Base-by-base conservation (phyloP, 2,329 filamentous ascomycete species). In the Arthrobotrys sphaeroides region DNA sequence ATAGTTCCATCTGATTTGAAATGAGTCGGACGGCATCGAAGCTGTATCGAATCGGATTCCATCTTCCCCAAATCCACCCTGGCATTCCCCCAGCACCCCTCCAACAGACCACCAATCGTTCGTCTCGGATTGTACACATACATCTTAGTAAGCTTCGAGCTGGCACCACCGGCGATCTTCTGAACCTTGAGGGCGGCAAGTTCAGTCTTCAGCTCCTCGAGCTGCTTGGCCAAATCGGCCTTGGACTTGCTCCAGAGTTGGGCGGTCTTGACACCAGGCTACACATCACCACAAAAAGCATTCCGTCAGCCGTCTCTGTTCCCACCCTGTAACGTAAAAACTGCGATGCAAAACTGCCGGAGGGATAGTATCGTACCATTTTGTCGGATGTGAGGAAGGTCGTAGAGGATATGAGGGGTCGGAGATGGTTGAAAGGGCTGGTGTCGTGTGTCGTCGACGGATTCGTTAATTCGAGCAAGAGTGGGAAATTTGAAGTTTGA, bases 171-270 rank as follows among this genome's bases (percentile, higher is more conserved):
- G 81, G 93, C 88, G 84, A 99, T 94, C 91, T 99, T 98, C 88
- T 97, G 94, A 84, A 96, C 96, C 85, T 95, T 91, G 83, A 99
- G 90, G 87, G 94, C 91, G 84, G 93, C 92, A 81, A 99, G 90
- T 88, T 99, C 96, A 80, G 90, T 90, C 92, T 97, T 97, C 84
- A 97, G 88, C 86, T 97, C 93, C 82, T 90, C 90, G 83, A 97
- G 90, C 86, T 96, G 93, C 89, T 95, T 96, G 84, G 89, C 89
- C 86, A 99, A 89, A 83, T 99, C 96, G 84, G 97, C 93, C 91
- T 98, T 98, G 91, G 89, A 94, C 93, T 99, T 99, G 88, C 89
- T 90, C 95, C 95, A 98, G 86, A 99, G 93, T 87, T 92, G 89
- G 87, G 89, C 89, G 85, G 94, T 90, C 91, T 97, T 98, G 87